Base-by-base conservation (phyloP, 345 rosid genomes). In the Citrus australasica region DNA sequence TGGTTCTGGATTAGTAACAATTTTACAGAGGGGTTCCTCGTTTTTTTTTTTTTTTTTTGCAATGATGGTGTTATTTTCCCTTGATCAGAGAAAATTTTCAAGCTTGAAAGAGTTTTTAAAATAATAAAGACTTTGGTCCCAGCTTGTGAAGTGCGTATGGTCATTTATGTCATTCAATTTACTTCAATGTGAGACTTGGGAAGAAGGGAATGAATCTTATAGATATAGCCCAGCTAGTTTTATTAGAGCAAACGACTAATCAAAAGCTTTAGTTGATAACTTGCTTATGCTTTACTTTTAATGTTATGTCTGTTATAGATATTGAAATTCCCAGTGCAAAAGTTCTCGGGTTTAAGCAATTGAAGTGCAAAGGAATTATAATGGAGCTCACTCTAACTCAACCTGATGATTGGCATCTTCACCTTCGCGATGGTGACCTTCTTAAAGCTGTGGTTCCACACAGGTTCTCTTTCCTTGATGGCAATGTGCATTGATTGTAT, bases 381-480 rank as follows among this genome's bases (percentile, higher is more conserved):
- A 85, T 84, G 92, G 92, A 87, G 79, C 86, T 89, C 32, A 80
- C 82, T 28, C 42, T 89, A 33, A 89, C 85, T 5, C 84, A 79
- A 11, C 90, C 90, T 0, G 90, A 89, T 68, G 92, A 89, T 74
- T 89, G 92, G 92, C 92, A 89, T 78, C 90, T 89, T 71, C 90
- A 89, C 76, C 88, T 89, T 51, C 92, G 92, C 19, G 90, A 89
- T 19, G 90, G 86, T 17, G 88, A 84, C 14, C 85, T 89, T 70
- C 85, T 89, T 46, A 60, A 84, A 76, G 73, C 56, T 69, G 58
- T 69, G 3, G 32, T 69, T 69, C 55, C 58, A 5, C 73, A 24
- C 58, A 69, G 92, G 91, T 86, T 8, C 37, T 53, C 37, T 16
- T 69, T 6, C 6, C 62, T 60, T 17, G 3, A n/a, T 27, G 5